Percentiles rank a stretch among this genome's conserved stretches.
Conservation (phyloP, 257 asterid genomes). For the Solanum corneliomulleri region DNA sequence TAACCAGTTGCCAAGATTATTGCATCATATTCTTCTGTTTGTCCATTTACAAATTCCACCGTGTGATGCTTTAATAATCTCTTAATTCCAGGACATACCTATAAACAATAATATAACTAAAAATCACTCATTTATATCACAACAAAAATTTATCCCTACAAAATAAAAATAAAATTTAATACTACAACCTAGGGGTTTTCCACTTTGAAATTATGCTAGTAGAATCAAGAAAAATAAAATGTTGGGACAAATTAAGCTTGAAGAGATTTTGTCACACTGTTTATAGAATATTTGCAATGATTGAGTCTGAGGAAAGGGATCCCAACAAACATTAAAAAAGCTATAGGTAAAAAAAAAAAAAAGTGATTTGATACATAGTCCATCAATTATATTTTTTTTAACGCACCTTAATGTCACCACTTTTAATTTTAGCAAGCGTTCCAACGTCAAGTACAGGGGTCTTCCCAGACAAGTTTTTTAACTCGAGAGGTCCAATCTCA, state of each 20-base stretch:
- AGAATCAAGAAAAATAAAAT: not conserved
- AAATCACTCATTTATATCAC: not conserved
- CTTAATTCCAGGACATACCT: slow-evolving; percentile 46
- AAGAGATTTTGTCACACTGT: not conserved
- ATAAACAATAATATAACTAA: not conserved
- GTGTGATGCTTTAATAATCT: slow-evolving; percentile 26
- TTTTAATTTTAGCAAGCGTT: slow-evolving; percentile 62
- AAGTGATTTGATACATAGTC: not conserved
- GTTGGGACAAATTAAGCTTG: not conserved
- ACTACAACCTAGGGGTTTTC: not conserved
- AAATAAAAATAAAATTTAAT: not conserved
- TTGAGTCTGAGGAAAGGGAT: slow-evolving; percentile 10
- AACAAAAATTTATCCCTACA: not conserved
- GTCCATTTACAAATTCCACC: slow-evolving; percentile 47
- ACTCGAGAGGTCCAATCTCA: slow-evolving; percentile 44
- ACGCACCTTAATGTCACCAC: slow-evolving; percentile 64
- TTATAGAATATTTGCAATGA: slow-evolving; percentile 8
- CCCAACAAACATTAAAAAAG: slow-evolving; percentile 8
- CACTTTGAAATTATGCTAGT: not conserved
- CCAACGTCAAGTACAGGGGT: slow-evolving; percentile 68
- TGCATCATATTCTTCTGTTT: slow-evolving; percentile 39
- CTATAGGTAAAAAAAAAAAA: not conserved
- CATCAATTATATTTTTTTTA: not conserved
- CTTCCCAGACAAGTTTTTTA: slow-evolving; percentile 50
- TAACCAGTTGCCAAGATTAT: slow-evolving; percentile 67